Percentiles rank a stretch among this genome's conserved stretches.
These are phyloP conservation scores for Quercus rubra DNA, from an alignment of 306 rosid genomes.

Conservation along the genomic window DNA sequence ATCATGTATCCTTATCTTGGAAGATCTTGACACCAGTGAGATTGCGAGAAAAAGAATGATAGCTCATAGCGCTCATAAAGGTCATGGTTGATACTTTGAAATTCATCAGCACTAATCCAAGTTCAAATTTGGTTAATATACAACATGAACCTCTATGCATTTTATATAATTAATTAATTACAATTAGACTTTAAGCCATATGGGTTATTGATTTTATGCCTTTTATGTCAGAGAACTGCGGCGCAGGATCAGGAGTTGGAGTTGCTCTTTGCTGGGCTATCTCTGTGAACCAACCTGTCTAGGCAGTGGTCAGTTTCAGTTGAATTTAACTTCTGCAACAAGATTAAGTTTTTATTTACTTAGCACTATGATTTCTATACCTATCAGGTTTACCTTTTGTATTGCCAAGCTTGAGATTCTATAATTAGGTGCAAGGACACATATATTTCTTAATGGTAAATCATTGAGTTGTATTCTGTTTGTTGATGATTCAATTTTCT, in stretches of 20 bases:
- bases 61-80: no score
- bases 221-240: conserved; percentile 56
- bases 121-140: not conserved
- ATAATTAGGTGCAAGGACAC: no score
- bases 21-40: no score
- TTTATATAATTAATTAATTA: not conserved
- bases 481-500: no score
- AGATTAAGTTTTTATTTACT: not conserved
- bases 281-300: conserved; percentile 44
- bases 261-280: conserved; percentile 77
- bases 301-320: conserved; percentile 31
- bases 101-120: not conserved
- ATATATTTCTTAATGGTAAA: no score
- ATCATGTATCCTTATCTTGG: no score
- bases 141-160: not conserved
- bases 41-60: no score
- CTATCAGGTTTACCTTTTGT: not conserved
- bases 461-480: no score
- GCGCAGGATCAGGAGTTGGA: conserved; percentile 78
- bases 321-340: not conserved
- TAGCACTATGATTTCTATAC: not conserved
- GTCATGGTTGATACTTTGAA: no score
- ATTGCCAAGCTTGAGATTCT: not conserved
- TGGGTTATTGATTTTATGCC: not conserved
- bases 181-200: not conserved